Conservation (phyloP, 2,329 filamentous ascomycete genomes). For the Ophioceras dolichostomum region DNA sequence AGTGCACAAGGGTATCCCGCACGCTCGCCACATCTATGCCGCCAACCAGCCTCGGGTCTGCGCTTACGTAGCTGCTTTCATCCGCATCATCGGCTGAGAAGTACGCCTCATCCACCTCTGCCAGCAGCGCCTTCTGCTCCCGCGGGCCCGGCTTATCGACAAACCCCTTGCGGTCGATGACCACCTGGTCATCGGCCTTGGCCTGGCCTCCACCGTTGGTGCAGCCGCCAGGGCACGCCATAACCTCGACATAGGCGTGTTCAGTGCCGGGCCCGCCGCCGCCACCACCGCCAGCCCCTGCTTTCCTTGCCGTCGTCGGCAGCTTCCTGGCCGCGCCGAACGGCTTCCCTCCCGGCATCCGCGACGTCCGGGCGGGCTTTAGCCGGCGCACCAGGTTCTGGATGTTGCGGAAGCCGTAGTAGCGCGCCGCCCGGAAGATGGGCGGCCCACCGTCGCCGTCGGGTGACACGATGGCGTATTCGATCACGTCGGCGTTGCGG, state of each 20-base stretch:
- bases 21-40: constrained; percentile 57
- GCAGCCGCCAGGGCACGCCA: constrained; percentile 98
- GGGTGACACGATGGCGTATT: constrained; percentile 57
- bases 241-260: constrained; percentile 93
- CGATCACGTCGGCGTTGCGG: constrained; percentile 81
- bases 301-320: constrained; percentile 1
- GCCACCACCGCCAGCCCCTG: constrained; percentile 3
- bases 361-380: constrained; percentile 66
- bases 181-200: constrained; percentile 68
- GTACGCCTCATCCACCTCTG: constrained; percentile 77
- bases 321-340: constrained; percentile 39
- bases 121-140: constrained; percentile 79
- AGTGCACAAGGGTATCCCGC: constrained; percentile 59
- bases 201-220: constrained; percentile 96
- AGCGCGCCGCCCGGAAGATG: constrained; percentile 72
- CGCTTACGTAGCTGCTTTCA: constrained; percentile 6
- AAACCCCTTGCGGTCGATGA: constrained; percentile 34
- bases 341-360: constrained; percentile 64
- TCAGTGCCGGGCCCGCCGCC: constrained; percentile 43
- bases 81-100: constrained; percentile 56
- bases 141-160: constrained; percentile 51
- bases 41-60: constrained; percentile 26
- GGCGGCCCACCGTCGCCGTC: constrained; percentile 28
- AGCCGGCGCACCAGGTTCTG: constrained; percentile 92
- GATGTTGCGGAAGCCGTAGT: constrained; percentile 96